A percentile compares a stretch with the other conserved stretches of the same genome.
Conservation (phyloP, 768 basidiomycete species). For the Tricholomella constricta region DNA sequence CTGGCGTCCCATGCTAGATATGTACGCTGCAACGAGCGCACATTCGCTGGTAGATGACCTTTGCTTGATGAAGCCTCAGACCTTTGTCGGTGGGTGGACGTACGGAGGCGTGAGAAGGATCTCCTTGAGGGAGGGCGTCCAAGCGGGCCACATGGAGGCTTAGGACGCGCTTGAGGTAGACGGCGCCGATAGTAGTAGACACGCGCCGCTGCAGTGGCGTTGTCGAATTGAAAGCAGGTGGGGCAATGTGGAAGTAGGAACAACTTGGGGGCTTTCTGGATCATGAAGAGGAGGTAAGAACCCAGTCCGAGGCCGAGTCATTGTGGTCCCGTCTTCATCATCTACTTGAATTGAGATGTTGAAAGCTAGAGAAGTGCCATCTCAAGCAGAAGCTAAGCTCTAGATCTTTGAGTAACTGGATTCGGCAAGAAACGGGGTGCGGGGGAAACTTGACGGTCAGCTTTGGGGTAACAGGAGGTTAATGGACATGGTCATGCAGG, state of each 20-base stretch:
- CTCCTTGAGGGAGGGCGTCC: conserved; percentile 25
- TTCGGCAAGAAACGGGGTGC: too few species aligned
- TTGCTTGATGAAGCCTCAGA: conserved; percentile 36
- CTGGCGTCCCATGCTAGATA: conserved; percentile 38
- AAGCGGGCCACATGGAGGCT: conserved; percentile 24
- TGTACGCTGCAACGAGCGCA: conserved; percentile 36
- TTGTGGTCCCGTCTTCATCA: too few species aligned
- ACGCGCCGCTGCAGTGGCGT: conserved; percentile 24
- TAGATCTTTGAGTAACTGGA: too few species aligned
- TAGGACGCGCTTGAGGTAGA: conserved; percentile 30
- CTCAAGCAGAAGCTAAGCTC: too few species aligned
- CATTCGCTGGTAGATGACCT: conserved; percentile 39
- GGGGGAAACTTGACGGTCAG: too few species aligned
- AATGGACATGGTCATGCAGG: too few species aligned
- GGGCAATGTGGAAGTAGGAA: conserved; percentile 29
- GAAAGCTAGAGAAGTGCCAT: too few species aligned
- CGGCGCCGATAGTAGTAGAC: conserved; percentile 30
- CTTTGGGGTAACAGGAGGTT: too few species aligned
- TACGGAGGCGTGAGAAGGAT: conserved; percentile 31
- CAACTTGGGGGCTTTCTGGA: too few species aligned
- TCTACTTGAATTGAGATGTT: too few species aligned
- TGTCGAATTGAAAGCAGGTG: conserved; percentile 25
- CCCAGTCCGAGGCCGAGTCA: too few species aligned
- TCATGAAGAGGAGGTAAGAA: too few species aligned
- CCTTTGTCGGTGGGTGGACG: conserved; percentile 27